Conservation (phyloP, 805 yeast species). For the Wickerhamomyces subpelliculosus region DNA sequence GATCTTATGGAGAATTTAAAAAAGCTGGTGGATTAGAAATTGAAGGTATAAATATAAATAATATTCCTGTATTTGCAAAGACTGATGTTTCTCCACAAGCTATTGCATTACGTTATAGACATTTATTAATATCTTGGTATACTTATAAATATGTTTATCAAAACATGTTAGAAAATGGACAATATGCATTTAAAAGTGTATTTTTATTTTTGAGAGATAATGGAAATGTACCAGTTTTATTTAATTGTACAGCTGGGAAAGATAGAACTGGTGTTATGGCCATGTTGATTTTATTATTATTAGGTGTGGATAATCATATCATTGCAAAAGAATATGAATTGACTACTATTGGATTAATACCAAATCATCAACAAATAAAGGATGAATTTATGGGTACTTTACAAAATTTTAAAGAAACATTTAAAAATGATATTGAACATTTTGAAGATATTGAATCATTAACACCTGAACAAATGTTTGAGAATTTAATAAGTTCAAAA, state of each 20-base stretch:
- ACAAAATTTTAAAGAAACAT: conserved; percentile 2
- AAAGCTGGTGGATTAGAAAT: conserved; percentile 38
- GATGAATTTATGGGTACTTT: conserved; percentile 16
- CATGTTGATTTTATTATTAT: conserved; percentile 55
- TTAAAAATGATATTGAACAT: conserved; percentile 2
- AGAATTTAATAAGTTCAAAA: conserved; percentile 53
- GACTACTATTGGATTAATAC: conserved; percentile 55
- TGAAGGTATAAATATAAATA: conserved; percentile 40
- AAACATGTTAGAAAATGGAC: conserved; percentile 47
- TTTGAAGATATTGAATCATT: conserved; percentile 5
- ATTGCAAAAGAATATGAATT: conserved; percentile 73
- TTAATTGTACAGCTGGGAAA: conserved; percentile 84
- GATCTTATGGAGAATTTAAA: conserved; percentile 51
- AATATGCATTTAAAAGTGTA: conserved; percentile 38
- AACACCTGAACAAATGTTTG: conserved; percentile 41
- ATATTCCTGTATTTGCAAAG: conserved; percentile 49
- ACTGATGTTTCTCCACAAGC: conserved; percentile 59
- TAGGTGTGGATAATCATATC: conserved; percentile 60
- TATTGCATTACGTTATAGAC: conserved; percentile 46
- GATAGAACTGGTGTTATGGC: conserved; percentile 76
- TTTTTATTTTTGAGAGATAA: conserved; percentile 51
- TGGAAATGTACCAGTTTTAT: conserved; percentile 44
- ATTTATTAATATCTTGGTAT: conserved; percentile 49
- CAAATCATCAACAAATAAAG: conserved; percentile 28
- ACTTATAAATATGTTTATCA: conserved; percentile 60